Base-by-base conservation (phyloP, 2,329 filamentous ascomycete genomes). In the Metarhizium album region DNA sequence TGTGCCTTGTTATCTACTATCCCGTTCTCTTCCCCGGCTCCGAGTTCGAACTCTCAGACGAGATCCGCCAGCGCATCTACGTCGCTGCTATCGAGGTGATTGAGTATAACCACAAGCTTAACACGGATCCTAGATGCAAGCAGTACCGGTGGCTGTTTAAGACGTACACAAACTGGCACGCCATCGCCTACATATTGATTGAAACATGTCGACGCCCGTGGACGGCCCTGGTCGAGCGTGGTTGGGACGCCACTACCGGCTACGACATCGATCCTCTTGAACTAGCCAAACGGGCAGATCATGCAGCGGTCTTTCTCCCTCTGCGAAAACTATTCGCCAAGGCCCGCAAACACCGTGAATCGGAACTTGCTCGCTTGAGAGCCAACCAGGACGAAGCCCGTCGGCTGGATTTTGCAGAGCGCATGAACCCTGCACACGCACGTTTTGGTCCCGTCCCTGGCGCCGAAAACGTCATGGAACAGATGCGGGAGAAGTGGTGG, bases 1-100 rank as follows among this genome's bases (percentile, higher is more conserved):
- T 90, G 72, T 87, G 83, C 70, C 74, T 93, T 35, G 76, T 90
- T 53, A 76, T 88, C 2, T 86, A 91, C 59, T 83, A 91, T 58
- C 86, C 86, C 0, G 75, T 84, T 59, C 80, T 86, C 31, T 78
- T 82, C 48, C 74, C 75, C 33, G 76, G 80, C 24, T 73, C 75
- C 9, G 74, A 73, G n/a, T 66, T 72, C 8, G 74, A 72, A 24
- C 70, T 86, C 7, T 76, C 80, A 0, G 74, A 78, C 47, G 82
- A 83, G 46, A 79, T 80, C 8, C 79, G 81, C 51, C 79, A 88
- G 54, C 82, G 82, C 52, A 72, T 90, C 1, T 87, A 89, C 62
- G 69, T 83, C 23, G 85, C 83, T 0, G 82, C 84, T 2, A 75
- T 90, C 24, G 86, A 90, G 59, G 81, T 90, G 24, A 76, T 89